Conservation (phyloP, 495 filamentous ascomycete genomes). For the Monascus purpureus region DNA sequence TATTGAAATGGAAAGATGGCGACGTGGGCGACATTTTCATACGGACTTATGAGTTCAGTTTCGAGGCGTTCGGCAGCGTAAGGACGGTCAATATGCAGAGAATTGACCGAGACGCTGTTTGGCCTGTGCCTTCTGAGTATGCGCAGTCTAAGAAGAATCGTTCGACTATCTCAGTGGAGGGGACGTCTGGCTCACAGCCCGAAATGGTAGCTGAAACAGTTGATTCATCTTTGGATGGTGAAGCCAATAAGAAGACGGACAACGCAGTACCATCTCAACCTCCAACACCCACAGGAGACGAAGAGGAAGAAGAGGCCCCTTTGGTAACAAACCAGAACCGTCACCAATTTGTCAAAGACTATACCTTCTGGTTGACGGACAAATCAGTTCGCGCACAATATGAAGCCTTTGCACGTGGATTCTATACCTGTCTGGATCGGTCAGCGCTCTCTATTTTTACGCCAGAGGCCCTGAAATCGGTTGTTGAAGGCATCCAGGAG, state of each 20-base stretch:
- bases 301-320: constrained; percentile 24
- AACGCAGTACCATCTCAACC: constrained; percentile 9
- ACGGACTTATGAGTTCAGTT: constrained; percentile 73
- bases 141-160: not conserved
- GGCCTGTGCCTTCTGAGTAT: constrained; percentile 21
- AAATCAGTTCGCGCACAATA: constrained; percentile 65
- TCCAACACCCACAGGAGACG: constrained; percentile 9
- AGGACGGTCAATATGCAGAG: constrained; percentile 43
- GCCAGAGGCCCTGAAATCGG: constrained; percentile 50
- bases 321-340: constrained; percentile 67
- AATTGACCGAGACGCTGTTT: constrained; percentile 20
- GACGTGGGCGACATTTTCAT: constrained; percentile 68
- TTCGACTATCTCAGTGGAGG: too few relatives aligned
- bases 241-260: not conserved
- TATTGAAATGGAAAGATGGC: constrained; percentile 67
- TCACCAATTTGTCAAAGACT: constrained; percentile 67
- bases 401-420: constrained; percentile 69
- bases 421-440: constrained; percentile 58
- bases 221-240: constrained; percentile 4
- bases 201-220: constrained; percentile 13
- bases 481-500: constrained; percentile 69
- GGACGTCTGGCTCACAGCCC: constrained; percentile 14
- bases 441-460: constrained; percentile 59
- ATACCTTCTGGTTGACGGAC: constrained; percentile 72
- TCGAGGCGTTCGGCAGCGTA: constrained; percentile 48